Base-by-base conservation (phyloP, 2,329 filamentous ascomycete species). In the Aureobasidium mangrovei region DNA sequence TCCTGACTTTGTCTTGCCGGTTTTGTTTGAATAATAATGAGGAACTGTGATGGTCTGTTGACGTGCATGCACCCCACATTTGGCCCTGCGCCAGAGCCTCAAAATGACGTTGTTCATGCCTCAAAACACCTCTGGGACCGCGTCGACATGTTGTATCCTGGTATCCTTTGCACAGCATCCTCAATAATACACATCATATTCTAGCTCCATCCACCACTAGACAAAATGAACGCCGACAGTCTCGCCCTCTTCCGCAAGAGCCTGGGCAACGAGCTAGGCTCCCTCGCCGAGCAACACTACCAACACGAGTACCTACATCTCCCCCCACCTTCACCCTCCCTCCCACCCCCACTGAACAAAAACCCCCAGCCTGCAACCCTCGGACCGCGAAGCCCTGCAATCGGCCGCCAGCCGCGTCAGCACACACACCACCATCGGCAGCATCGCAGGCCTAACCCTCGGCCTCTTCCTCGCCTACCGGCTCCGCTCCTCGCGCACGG, bases 381-480 rank as follows among this genome's bases (percentile, higher is more conserved):
- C 74, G 28, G 83, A 86, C 63, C 81, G 82, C 48, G 76, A 81
- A 35, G 72, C 73, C 0, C 71, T 86, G 18, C 70, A 74, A 41
- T 72, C 67, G 18, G 83, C 83, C 4, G 80, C 80, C 4, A 66
- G 64, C 5, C 80, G 77, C 55, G 74, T 85, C 29, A 73, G 74
- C 7, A 72, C 70, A 1, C 77, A 81, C 61, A 75, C 82, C 1
- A 72, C 74, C 3, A 61, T 85, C 55, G 84, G 83, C 33, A 82
- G 82, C 1, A 63, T 80, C 4, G 58, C 82, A 2, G 83, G 84
- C 3, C 64, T 86, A 2, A 78, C 77, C 0, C 70, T 86, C 0
- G 82, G 82, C 3, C 59, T 81, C 26, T 77, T 76, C 54, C 69
- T 81, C 12, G 82, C 82, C 3, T 76, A 77, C 59, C 73, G 81